Evolutionary conservation across 2,329 filamentous ascomycete species (phyloP), one percentile per base, ranked within the genome.

Genomic region (Leptosphaerulina australis): DNA sequence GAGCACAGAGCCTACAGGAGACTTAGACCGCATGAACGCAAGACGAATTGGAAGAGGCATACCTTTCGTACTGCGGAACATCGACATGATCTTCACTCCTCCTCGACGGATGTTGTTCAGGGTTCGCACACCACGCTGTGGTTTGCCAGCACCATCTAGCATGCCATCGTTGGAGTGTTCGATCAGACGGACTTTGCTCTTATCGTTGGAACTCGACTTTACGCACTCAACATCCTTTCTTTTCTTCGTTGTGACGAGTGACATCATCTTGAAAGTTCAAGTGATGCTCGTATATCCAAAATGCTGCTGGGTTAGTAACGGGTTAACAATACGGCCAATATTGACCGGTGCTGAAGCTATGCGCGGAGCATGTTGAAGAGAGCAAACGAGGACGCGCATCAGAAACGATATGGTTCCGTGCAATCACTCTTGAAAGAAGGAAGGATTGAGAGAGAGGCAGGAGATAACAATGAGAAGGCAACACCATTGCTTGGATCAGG

Each of bases 11-110:
- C 49, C 49, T 52, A 26, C 10, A 3, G 1, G 2, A 22, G 4
- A 9, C 26, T 52, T 3, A 52, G 37, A 28, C 8, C 9, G 14
- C 6, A 8, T 18, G 4, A 5, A 2, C 2, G 18, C 1, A 21
- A 10, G 4, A 4, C 4, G n/a, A 14, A n/a, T 2, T 1, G 9
- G n/a, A 18, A 5, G 6, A 11, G 2, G 26, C 34, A 35, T 58
- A 66, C 70, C 62, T 60, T 69, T 72, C 24, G 59, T 58, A 44
- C 53, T 62, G n/a, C 68, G 63, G 30, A 73, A 70, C 37, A 71
- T 62, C 8, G 70, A 71, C 38, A 71, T 59, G 38, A 73, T 61
- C 49, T 59, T 69, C 43, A 71, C 43, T 49, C 68, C 65, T 40
- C 65, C 62, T 30, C 62, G 62, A 14, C 69, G 68, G 20, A 72